A percentile compares a stretch with the other conserved stretches of the same genome.
Evolutionary conservation across 2,329 filamentous ascomycete species (phyloP).

Genomic region (Ophiostoma australiae): DNA sequence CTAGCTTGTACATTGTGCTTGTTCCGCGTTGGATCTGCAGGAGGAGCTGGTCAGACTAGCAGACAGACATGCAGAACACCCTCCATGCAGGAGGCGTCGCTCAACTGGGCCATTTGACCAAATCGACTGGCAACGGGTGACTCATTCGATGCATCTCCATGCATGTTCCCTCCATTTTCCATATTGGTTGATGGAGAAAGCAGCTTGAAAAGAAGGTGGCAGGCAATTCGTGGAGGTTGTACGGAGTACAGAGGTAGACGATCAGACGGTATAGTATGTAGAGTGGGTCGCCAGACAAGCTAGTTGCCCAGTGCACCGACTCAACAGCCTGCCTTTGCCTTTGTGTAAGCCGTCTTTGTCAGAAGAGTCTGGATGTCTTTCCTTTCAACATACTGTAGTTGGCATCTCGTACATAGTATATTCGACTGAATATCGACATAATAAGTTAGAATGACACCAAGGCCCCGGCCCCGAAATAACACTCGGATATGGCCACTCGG

Average conservation of each 20-base stretch:
- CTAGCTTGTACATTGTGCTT: neutral
- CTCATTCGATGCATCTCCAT: constrained; percentile 30
- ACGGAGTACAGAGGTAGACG: neutral
- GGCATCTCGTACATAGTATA: neutral
- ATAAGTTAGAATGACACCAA: neutral
- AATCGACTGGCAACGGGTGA: constrained; percentile 35
- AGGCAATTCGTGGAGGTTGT: neutral
- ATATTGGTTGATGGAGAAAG: constrained; percentile 21
- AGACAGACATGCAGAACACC: neutral
- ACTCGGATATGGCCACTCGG: neutral
- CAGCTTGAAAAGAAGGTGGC: constrained; percentile 21
- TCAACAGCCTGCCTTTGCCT: neutral
- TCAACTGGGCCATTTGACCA: constrained; percentile 26
- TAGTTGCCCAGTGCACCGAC: neutral
- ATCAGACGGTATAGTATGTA: neutral
- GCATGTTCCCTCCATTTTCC: constrained; percentile 22
- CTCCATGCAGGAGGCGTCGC: constrained; percentile 30
- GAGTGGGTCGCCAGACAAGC: neutral
- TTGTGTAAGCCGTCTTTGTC: neutral
- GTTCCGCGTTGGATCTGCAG: constrained; percentile 19
- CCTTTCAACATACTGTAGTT: neutral
- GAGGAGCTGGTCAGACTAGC: constrained; percentile 7
- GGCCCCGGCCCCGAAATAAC: neutral
- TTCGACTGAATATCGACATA: neutral
- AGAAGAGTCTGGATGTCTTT: neutral